Base-by-base conservation (phyloP, 495 filamentous ascomycete genomes). In the Lepidopterella palustris region DNA sequence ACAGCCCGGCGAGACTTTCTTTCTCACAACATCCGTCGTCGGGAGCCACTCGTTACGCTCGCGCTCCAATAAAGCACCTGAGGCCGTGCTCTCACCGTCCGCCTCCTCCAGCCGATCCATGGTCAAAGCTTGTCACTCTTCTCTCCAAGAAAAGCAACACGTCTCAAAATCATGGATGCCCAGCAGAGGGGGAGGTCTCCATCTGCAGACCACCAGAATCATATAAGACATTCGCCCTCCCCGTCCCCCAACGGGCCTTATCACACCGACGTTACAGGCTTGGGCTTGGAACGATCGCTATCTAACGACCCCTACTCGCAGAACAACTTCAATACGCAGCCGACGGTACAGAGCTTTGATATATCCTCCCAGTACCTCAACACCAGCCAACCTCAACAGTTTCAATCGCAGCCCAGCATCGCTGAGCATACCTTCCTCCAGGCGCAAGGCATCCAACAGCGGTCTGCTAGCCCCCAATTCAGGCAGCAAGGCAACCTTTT, bases 161-260 rank as follows among this genome's bases (percentile, higher is more conserved):
- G 28, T 59, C 57, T 61, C 66, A 48, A 64, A 62, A 68, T 64
- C 61, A 72, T 72, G 70, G 65, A 66, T 48, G 24, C 45, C 50
- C 68, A 70, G 23, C 65, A 66, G 52, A 68, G 70, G 23, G 64
- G 64, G 15, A 53, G 68, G 18, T 73, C 71, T 55, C 71, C 70
- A 31, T 71, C 71, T 4, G 61, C 55, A n/a, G 70, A 61, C 50
- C 68, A 66, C 25, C 60, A 48, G 40, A 42, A 51, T 42, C 60
- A 63, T 71, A 71, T 73, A 73, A 74, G 70, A 60, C 68, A 66
- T 53, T 68, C 70, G 50, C 55, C 66, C 48, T 72, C 71, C 58
- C 63, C 71, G 32, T 72, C 72, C 58, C 69, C 69, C 54, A 66
- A 72, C 42, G 53, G 54, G 62, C 55, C 60, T 45, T 69, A 59